Percentiles rank a stretch among this genome's conserved stretches.
These are phyloP conservation scores for Hypoxylon perforatum DNA, from an alignment of 495 filamentous ascomycete genomes.

Conservation along the genomic window DNA sequence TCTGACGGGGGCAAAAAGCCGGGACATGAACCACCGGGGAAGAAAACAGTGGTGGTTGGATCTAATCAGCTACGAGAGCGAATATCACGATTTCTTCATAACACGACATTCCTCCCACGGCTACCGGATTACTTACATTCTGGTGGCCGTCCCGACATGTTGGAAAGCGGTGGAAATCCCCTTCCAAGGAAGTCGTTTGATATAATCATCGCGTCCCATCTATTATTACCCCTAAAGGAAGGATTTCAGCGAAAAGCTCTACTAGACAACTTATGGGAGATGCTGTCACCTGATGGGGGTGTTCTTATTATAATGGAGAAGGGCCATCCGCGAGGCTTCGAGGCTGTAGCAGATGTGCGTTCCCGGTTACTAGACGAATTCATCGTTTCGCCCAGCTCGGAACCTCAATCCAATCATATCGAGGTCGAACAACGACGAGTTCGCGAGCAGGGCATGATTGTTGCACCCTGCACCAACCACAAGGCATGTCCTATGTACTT, in stretches of 20 bases:
- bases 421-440: conserved; percentile 44
- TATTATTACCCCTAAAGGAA: conserved; percentile 76
- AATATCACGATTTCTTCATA: conserved; percentile 78
- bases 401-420: conserved; percentile 44
- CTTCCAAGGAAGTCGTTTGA: conserved; percentile 82
- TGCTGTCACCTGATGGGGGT: conserved; percentile 85
- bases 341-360: conserved; percentile 86
- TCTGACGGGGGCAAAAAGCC: conserved; percentile 58
- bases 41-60: conserved; percentile 63
- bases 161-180: conserved; percentile 52
- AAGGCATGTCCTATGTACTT: conserved; percentile 87
- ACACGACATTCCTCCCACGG: conserved; percentile 92
- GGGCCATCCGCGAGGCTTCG: conserved; percentile 89
- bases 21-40: conserved; percentile 53
- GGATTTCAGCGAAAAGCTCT: conserved; percentile 78
- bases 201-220: conserved; percentile 88
- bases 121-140: conserved; percentile 89
- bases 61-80: conserved; percentile 73
- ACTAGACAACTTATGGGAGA: conserved; percentile 86
- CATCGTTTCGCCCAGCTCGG: conserved; percentile 72
- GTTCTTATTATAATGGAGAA: conserved; percentile 92
- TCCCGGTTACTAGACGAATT: conserved; percentile 78
- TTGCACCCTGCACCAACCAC: conserved; percentile 97
- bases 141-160: conserved; percentile 48
- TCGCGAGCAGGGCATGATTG: conserved; percentile 84